Percentiles rank a stretch among this genome's conserved stretches.
phyloP scores from a whole-genome alignment of 805 yeast genomes.

The Ogataea corticis region DNA sequence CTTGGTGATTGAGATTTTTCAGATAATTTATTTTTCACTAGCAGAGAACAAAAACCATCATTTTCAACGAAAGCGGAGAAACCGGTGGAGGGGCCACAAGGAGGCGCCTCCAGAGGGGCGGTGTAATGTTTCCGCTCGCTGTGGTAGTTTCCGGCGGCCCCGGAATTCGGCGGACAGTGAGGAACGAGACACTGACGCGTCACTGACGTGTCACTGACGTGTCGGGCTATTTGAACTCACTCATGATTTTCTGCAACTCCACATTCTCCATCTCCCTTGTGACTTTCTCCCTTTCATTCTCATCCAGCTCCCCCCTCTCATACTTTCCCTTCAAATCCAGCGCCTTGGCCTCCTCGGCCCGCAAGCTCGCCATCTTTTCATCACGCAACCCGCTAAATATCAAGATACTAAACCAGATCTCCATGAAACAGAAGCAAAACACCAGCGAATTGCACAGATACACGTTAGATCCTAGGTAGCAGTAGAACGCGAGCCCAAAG shows the following conservation, averaged over 20 bases:
- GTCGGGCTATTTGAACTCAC: conserved; percentile 26
- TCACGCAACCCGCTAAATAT: conserved; percentile 63
- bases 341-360: conserved; percentile 18
- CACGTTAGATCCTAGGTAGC: conserved; percentile 47
- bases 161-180: no score
- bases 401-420: conserved; percentile 69
- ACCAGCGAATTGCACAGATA: conserved; percentile 61
- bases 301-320: conserved; percentile 29
- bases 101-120: no score
- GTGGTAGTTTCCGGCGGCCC: no score
- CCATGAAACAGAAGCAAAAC: conserved; percentile 59
- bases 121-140: no score
- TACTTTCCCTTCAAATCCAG: conserved; percentile 26
- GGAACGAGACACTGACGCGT: no score
- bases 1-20: no score
- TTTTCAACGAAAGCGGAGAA: no score
- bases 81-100: no score
- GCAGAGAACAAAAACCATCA: no score
- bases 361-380: conserved; percentile 52
- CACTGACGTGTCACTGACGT: no score
- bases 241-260: conserved; percentile 34
- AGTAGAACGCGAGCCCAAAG: conserved; percentile 50
- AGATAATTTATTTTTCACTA: no score
- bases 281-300: conserved; percentile 22
- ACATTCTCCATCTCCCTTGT: conserved; percentile 27